Conservation (phyloP, 2,329 filamentous ascomycete species). For the Alternaria metachromatica region DNA sequence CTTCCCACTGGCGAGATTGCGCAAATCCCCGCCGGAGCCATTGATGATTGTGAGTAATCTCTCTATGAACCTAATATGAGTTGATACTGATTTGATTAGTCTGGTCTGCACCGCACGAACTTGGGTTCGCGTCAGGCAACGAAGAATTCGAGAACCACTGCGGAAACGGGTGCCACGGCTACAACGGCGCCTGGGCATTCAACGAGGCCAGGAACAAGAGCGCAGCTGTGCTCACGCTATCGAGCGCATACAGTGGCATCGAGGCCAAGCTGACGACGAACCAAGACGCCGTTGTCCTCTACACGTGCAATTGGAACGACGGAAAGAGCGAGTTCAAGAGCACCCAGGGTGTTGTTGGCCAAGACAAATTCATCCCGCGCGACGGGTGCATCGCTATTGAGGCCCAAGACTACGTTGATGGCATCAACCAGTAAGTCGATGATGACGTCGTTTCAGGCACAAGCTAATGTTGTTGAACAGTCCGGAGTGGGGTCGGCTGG, state of each 20-base stretch:
- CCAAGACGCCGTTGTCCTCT: slow-evolving; percentile 43
- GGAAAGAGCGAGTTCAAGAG: slow-evolving; percentile 45
- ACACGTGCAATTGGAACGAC: slow-evolving; percentile 47
- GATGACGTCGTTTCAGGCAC: background rate
- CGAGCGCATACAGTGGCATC: slow-evolving; percentile 42
- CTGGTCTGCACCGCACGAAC: slow-evolving; percentile 40
- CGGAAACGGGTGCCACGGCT: slow-evolving; percentile 45
- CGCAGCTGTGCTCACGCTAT: slow-evolving; percentile 33
- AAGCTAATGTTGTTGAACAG: slow-evolving; percentile 32
- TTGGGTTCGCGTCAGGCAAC: slow-evolving; percentile 38
- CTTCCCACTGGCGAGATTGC: slow-evolving; percentile 43
- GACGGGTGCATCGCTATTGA: slow-evolving; percentile 46
- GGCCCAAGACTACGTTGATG: slow-evolving; percentile 44
- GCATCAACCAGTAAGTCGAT: slow-evolving; percentile 43
- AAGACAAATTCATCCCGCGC: slow-evolving; percentile 42
- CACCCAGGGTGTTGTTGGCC: slow-evolving; percentile 36
- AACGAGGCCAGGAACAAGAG: slow-evolving; percentile 32
- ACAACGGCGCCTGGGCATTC: slow-evolving; percentile 43
- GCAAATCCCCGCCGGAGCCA: slow-evolving; percentile 28
- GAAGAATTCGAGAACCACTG: slow-evolving; percentile 39
- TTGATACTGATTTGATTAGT: slow-evolving; percentile 8
- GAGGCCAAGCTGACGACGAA: slow-evolving; percentile 41
- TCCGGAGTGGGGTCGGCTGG: slow-evolving; percentile 43
- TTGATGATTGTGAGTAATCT: slow-evolving; percentile 31
- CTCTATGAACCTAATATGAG: background rate